A percentile compares a stretch with the other conserved stretches of the same genome.
Conservation (phyloP, 2,329 filamentous ascomycete genomes). For the Penicillium sclerotiorum region DNA sequence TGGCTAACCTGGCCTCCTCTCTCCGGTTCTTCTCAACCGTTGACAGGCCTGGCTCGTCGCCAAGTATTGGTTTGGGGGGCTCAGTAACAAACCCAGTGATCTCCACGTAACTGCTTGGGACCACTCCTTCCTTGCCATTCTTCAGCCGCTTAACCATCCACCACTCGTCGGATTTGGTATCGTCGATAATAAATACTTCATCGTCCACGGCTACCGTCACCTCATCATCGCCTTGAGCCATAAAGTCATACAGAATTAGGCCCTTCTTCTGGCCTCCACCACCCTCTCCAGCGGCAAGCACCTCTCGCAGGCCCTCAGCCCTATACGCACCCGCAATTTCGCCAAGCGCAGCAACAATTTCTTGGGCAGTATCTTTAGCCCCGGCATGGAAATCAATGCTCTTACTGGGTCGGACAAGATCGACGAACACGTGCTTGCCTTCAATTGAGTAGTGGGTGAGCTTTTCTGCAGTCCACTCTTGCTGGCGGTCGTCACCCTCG, state of each 20-base stretch:
- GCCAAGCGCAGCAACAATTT: constrained; percentile 85
- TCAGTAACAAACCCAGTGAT: constrained; percentile 69
- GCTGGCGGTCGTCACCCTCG: constrained; percentile 78
- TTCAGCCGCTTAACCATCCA: constrained; percentile 92
- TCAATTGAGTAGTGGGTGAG: constrained; percentile 98
- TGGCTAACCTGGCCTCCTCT: constrained; percentile 82
- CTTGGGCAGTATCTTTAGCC: constrained; percentile 92
- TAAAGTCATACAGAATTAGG: constrained; percentile 89
- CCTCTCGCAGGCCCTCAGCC: constrained; percentile 79
- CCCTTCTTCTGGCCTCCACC: constrained; percentile 74
- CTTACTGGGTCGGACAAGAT: constrained; percentile 87
- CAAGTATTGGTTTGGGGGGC: constrained; percentile 51
- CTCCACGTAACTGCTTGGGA: constrained; percentile 95
- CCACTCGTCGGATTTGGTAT: constrained; percentile 94
- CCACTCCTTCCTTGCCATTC: constrained; percentile 92
- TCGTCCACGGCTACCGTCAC: constrained; percentile 89
- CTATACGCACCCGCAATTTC: constrained; percentile 84
- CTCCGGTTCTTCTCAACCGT: constrained; percentile 74
- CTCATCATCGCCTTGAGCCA: constrained; percentile 94
- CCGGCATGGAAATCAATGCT: constrained; percentile 97
- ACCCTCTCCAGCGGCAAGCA: constrained; percentile 77
- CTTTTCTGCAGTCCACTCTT: constrained; percentile 93
- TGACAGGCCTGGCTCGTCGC: constrained; percentile 64
- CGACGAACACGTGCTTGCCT: constrained; percentile 96
- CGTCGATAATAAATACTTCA: constrained; percentile 87